Evolutionary conservation across 2,329 filamentous ascomycete genomes (phyloP).

Genomic region (Chlorencoelia australis): DNA sequence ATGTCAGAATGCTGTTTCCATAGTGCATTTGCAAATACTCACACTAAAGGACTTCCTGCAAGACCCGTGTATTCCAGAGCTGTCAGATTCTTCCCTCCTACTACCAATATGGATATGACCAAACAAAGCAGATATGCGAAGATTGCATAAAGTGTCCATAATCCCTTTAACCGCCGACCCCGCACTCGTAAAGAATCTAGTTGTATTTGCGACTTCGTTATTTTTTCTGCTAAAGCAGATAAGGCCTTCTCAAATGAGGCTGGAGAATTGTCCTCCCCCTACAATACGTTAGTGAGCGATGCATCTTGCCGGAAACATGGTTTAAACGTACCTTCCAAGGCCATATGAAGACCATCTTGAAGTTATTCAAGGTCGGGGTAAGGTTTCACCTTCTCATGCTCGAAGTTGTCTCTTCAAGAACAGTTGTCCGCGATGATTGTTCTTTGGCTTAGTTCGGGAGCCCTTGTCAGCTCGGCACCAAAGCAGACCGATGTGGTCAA

Average conservation of each 20-base stretch:
- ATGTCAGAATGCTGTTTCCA: constrained; percentile 14
- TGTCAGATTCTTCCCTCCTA: constrained; percentile 73
- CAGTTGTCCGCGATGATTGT: no score
- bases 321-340: constrained; percentile 59
- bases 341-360: constrained; percentile 72
- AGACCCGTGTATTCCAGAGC: constrained; percentile 69
- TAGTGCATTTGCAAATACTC: constrained; percentile 26
- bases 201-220: constrained; percentile 60
- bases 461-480: no score
- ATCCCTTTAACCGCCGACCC: constrained; percentile 68
- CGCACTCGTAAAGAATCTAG: constrained; percentile 65
- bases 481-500: no score
- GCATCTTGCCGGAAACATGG: constrained; percentile 13
- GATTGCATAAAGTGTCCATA: constrained; percentile 82
- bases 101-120: constrained; percentile 72
- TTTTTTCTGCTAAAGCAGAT: constrained; percentile 71
- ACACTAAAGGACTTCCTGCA: constrained; percentile 69
- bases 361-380: constrained; percentile 1
- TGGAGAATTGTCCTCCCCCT: constrained; percentile 73
- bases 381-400: constrained; percentile 13
- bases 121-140: constrained; percentile 85
- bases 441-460: no score
- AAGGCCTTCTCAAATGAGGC: constrained; percentile 91
- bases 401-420: no score
- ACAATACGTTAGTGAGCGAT: constrained; percentile 7